Evolutionary conservation across 2,329 filamentous ascomycete genomes (phyloP), one percentile per base, ranked within the genome.

Genomic region (Akanthomyces dipterigenus): DNA sequence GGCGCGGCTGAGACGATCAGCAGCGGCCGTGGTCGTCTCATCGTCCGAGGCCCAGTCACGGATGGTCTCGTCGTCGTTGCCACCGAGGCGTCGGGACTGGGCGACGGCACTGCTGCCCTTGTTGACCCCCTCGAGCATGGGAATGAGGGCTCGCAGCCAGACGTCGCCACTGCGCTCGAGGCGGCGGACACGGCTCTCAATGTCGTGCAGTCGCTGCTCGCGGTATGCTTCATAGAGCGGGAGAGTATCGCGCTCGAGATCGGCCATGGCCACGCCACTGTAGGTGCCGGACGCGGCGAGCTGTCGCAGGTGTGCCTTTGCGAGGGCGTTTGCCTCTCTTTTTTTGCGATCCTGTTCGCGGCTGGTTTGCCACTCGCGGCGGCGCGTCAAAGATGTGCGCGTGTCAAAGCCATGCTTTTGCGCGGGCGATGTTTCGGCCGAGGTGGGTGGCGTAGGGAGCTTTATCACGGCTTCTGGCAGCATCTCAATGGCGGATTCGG

Each of bases 121-220:
- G 65, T 77, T 76, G 36, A 82, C 70, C 36, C 74, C 76, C 40
- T 79, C 75, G 43, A 82, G 69, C 4, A 82, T 71, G 4, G 78
- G 76, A 2, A 77, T 70, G 28, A 82, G 67, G 2, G 78, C 75
- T 16, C 74, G 71, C 46, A 78, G 68, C 75, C 77, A 78, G 3
- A 77, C 69, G 43, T 82, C 78, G 45, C 77, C 76, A 54, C 79
- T 78, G 18, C 73, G 72, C 68, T 83, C 80, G 1, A 82, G 72
- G 18, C 73, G 71, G 7, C 75, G 73, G 14, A 82, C 67, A 1
- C 80, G 76, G 12, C 72, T 72, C 64, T 81, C 79, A 69, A 82
- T 77, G 43, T 83, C 80, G 26, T 72, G 73, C 18, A 79, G 68
- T 8, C 75, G 77, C 22, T 74, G 70, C 62, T 78, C 76, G 11